Percentiles rank a stretch among this genome's conserved stretches.
These are phyloP conservation scores for Pistacia vera DNA, from an alignment of 345 rosid genomes.

Conservation along the genomic window DNA sequence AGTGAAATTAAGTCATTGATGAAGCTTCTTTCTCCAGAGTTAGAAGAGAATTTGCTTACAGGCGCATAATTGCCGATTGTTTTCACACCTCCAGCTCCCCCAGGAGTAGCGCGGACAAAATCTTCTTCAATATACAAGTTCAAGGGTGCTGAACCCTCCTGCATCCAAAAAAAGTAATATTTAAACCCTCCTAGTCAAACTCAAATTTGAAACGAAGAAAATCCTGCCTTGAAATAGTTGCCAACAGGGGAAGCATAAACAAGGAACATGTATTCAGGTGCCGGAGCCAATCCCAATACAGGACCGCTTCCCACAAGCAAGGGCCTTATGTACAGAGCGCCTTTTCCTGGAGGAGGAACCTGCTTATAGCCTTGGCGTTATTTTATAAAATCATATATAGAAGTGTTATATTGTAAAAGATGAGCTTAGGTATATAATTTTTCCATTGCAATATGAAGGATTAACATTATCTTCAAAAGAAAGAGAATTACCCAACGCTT, in stretches of 20 bases:
- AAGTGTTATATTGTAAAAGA: neutral
- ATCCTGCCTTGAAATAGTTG: slow-evolving; percentile 75
- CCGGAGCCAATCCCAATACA: slow-evolving; percentile 66
- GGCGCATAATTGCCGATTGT: slow-evolving; percentile 66
- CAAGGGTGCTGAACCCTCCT: slow-evolving; percentile 61
- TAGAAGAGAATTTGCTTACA: slow-evolving; percentile 40
- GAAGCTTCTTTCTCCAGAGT: neutral
- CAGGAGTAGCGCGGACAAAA: slow-evolving; percentile 55
- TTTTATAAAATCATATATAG: neutral
- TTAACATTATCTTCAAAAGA: neutral
- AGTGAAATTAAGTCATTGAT: neutral
- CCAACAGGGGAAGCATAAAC: slow-evolving; percentile 78
- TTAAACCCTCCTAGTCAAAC: neutral
- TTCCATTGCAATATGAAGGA: too few relatives aligned
- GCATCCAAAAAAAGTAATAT: slow-evolving; percentile 20
- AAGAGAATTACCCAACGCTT: slow-evolving; percentile 67
- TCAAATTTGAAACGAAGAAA: neutral
- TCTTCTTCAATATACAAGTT: slow-evolving; percentile 63
- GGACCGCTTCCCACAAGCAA: slow-evolving; percentile 82
- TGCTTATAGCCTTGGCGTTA: slow-evolving; percentile 19
- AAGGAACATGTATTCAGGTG: slow-evolving; percentile 75
- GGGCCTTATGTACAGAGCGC: slow-evolving; percentile 78
- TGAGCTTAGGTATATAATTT: neutral
- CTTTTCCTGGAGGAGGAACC: slow-evolving; percentile 92
- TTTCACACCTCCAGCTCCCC: slow-evolving; percentile 78